phyloP scores from a whole-genome alignment of 1,139 yeast species.

The Scheffersomyces illinoinensis region DNA sequence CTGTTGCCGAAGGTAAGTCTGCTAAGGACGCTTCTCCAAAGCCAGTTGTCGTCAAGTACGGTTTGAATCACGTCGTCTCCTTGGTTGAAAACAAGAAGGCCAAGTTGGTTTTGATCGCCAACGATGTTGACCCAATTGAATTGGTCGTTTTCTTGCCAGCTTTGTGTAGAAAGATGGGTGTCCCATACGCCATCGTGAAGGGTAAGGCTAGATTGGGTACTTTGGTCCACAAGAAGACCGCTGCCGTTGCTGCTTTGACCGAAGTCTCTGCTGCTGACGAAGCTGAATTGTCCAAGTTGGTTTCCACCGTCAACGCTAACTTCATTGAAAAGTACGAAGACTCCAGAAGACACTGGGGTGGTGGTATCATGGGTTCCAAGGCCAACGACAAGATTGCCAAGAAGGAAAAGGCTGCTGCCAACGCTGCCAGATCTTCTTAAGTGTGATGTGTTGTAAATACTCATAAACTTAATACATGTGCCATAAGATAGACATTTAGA shows the following conservation, averaged over 20 bases:
- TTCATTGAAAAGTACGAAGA: constrained; percentile 92
- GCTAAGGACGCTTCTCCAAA: constrained; percentile 94
- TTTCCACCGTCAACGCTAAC: constrained; percentile 91
- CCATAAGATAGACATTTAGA: background rate
- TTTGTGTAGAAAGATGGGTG: constrained; percentile 98
- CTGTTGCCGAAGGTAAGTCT: constrained; percentile 95
- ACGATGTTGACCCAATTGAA: constrained; percentile 99
- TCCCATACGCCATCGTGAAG: constrained; percentile 97
- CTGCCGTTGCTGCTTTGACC: constrained; percentile 95
- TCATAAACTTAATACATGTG: background rate
- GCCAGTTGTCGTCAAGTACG: constrained; percentile 95
- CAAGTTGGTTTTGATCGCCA: constrained; percentile 92
- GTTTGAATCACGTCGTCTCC: constrained; percentile 97
- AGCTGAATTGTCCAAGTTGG: constrained; percentile 87
- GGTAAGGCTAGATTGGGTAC: constrained; percentile 99
- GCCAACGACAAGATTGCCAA: constrained; percentile 69
- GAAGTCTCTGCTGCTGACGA: constrained; percentile 94
- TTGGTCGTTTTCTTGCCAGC: constrained; percentile 96
- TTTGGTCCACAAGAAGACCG: constrained; percentile 94
- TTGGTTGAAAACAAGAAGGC: constrained; percentile 98
- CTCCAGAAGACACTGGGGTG: constrained; percentile 98
- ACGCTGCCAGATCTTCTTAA: constrained; percentile 5
- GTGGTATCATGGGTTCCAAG: constrained; percentile 96
- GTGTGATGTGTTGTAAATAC: background rate
- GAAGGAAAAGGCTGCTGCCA: constrained; percentile 37